Evolutionary conservation across 2,329 filamentous ascomycete species (phyloP), one percentile per base, ranked within the genome.

Genomic region (Cercospora zeina): DNA sequence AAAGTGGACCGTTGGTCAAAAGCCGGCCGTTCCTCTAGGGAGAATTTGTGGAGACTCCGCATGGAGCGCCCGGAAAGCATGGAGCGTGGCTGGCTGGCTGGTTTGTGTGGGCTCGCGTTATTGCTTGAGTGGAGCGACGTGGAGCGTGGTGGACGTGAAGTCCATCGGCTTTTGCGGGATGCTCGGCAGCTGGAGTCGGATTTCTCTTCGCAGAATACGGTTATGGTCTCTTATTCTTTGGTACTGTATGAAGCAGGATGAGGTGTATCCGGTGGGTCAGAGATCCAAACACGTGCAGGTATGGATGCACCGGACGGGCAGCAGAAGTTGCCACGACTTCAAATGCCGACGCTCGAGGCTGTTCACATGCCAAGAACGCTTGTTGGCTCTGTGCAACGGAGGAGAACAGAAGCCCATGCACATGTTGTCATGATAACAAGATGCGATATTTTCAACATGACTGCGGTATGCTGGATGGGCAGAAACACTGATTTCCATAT

Each of bases 41-140:
- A 31, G 13, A 31, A 16, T 33, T 34, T 56, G 55, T 58, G 55
- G 55, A 58, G 55, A 49, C 55, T 58, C 55, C 55, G 39, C 55
- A n/a, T 36, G 55, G 55, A 58, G 55, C 4, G 33, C 31, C 19
- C 13, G 3, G 21, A 10, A 34, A 53, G 49, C 49, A 53, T 53
- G 49, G 49, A 33, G 49, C 16, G 16, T 19, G 30, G 14, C 16
- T 13, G 30, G 54, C 55, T 19, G 30, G 14, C 16, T 13, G 30
- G 54, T 39, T 58, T 58, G 39, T 58, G 55, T n/a, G 24, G 31
- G 34, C 47, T 39, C 57, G 59, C 49, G 49, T 53, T 53, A 19
- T 31, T 53, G 27, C 27, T 33, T 31, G 49, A 53, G 49, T 53
- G 27, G 49, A 53, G 49, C 49, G n/a, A 33, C 16, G 31, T 33